Evolutionary conservation across 345 rosid genomes (phyloP), one percentile per base, ranked within the genome.

Genomic region (Psidium guajava): DNA sequence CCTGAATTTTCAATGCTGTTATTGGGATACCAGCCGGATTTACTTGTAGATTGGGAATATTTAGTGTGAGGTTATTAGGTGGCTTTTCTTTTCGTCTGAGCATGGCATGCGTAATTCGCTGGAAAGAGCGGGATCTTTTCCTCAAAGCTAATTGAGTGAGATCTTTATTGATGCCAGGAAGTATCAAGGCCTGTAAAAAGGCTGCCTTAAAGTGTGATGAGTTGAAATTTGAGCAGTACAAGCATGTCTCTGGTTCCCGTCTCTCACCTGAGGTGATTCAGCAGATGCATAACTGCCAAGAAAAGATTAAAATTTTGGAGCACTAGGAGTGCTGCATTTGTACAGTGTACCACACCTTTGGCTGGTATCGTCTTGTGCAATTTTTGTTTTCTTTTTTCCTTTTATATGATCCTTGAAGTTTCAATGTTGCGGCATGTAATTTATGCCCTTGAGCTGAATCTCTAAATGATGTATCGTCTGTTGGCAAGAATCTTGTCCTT

Each of bases 171-270:
- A 3, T 84, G n/a, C 52, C 59, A 94, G 95, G 95, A 81, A 93
- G 93, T 47, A 88, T 94, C 53, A 91, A 85, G 89, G 95, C 98
- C 40, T 95, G 98, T 88, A 95, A 85, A 91, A 90, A 83, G 15
- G 90, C 92, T 28, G 97, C 95, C 3, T 85, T 94, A 90, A 93
- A 94, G 91, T 95, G 95, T 81, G 99, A 95, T n/a, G 93, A 90
- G 50, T 85, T 87, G 55, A 97, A 95, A 84, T 95, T 95, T 83
- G 94, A 93, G 85, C 96, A 94, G 49, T 86, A 92, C 90, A 93
- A 89, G 88, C 93, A 92, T 49, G 84, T 82, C 8, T 88, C 47
- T 42, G 90, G 96, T 21, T 86, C 88, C 15, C 84, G 50, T 20
- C 88, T 91, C 86, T 91, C 95, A 5, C 91, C 90, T 6, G 95